Percentiles rank a stretch among this genome's conserved stretches.
Conservation (phyloP, 345 rosid genomes). For the Noccaea bulbosa region DNA sequence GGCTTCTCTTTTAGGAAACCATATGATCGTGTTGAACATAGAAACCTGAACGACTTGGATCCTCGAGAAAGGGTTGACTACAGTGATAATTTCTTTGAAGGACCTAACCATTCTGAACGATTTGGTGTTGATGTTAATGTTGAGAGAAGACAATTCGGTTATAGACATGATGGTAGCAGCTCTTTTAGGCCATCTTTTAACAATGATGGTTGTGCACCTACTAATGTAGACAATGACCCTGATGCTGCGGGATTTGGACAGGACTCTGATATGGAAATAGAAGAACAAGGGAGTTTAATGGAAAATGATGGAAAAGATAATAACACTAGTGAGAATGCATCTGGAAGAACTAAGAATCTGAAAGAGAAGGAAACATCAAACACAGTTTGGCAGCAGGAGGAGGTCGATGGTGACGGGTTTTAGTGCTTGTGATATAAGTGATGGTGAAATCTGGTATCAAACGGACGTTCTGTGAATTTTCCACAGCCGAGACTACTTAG, state of each 20-base stretch:
- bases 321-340: constrained; percentile 58
- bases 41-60: constrained; percentile 60
- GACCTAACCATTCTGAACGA: constrained; percentile 60
- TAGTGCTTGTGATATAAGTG: constrained; percentile 36
- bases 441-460: constrained; percentile 25
- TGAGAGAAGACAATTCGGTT: constrained; percentile 71
- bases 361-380: constrained; percentile 69
- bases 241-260: constrained; percentile 58
- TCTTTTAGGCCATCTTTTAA: constrained; percentile 65
- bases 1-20: constrained; percentile 62
- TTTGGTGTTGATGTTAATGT: constrained; percentile 62
- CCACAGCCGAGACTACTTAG: constrained; percentile 10
- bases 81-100: constrained; percentile 59
- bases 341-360: constrained; percentile 55
- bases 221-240: constrained; percentile 57
- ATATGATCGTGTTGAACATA: constrained; percentile 56
- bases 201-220: constrained; percentile 51
- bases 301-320: constrained; percentile 65
- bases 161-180: constrained; percentile 64
- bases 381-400: constrained; percentile 58
- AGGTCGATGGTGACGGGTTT: constrained; percentile 53
- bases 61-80: constrained; percentile 63
- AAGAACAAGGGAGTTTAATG: constrained; percentile 57
- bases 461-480: constrained; percentile 4
- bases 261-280: constrained; percentile 50